These are phyloP conservation scores for Coffea canephora DNA, from an alignment of 257 asterid genomes.

Conservation along the genomic window DNA sequence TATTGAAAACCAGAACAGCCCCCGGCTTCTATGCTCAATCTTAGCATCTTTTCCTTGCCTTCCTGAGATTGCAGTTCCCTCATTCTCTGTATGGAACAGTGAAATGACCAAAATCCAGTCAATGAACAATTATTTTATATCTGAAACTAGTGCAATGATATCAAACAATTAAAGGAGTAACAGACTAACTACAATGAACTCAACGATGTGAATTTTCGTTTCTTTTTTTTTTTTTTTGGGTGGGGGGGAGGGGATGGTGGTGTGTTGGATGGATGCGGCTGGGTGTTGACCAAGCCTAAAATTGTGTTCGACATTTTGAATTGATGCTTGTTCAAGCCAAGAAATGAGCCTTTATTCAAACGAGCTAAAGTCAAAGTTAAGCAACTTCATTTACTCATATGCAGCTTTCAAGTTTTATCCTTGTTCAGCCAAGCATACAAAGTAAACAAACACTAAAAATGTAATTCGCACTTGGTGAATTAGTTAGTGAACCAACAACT, in stretches of 20 bases:
- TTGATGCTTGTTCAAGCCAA: not conserved
- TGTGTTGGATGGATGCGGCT: too few species aligned
- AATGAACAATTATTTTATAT: not conserved
- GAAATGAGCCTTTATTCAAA: not conserved
- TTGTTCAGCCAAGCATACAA: not conserved
- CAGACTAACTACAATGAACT: not conserved
- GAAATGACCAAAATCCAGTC: slow-evolving; percentile 5
- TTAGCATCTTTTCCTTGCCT: slow-evolving; percentile 58
- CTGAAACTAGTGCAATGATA: not conserved
- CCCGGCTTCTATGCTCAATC: slow-evolving; percentile 95
- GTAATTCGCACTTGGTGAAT: not conserved
- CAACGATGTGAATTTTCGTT: not conserved
- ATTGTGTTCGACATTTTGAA: too few species aligned
- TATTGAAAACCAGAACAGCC: slow-evolving; percentile 98
- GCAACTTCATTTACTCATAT: not conserved
- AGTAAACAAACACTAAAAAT: not conserved
- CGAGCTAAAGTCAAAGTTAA: not conserved
- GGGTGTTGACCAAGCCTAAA: too few species aligned
- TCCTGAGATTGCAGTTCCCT: slow-evolving; percentile 81
- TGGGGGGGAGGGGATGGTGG: not conserved
- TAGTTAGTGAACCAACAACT: not conserved
- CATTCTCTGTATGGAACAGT: slow-evolving; percentile 51
- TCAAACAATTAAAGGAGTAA: not conserved
- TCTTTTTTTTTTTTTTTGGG: not conserved
- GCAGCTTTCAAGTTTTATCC: not conserved